Conservation (phyloP, 176 grass and related monocot species). For the Bolboschoenus planiculmis region DNA sequence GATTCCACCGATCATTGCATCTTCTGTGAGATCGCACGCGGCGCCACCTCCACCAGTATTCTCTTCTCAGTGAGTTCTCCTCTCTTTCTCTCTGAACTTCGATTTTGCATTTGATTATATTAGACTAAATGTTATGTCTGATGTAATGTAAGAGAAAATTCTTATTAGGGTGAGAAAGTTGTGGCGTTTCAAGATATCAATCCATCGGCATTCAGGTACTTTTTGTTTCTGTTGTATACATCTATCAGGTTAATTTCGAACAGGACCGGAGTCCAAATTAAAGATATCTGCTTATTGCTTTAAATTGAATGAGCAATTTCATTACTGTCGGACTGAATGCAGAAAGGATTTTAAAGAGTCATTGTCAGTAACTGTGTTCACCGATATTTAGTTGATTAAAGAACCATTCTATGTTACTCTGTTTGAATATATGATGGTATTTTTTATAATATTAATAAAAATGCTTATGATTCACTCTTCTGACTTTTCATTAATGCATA, state of each 20-base stretch:
- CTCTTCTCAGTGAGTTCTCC: conserved; percentile 65
- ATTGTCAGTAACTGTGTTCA: background rate
- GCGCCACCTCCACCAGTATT: conserved; percentile 36
- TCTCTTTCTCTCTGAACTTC: background rate
- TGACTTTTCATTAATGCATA: background rate
- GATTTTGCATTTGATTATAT: background rate
- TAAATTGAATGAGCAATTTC: background rate
- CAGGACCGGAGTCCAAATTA: background rate
- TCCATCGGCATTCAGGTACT: conserved; percentile 81
- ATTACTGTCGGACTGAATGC: background rate
- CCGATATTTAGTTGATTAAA: background rate
- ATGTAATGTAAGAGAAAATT: background rate
- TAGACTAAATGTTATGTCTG: background rate
- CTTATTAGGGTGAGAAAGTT: conserved; percentile 74
- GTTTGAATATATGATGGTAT: background rate
- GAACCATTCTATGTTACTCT: background rate
- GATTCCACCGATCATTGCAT: conserved; percentile 37
- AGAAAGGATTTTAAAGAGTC: background rate
- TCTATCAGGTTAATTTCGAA: background rate
- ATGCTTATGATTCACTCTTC: background rate
- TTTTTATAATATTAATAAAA: background rate
- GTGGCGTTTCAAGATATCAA: conserved; percentile 79
- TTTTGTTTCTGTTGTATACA: background rate
- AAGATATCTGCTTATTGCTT: background rate
- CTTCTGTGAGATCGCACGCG: conserved; percentile 71